Evolutionary conservation across 345 rosid genomes (phyloP).

Genomic region (Cardamine resedifolia): DNA sequence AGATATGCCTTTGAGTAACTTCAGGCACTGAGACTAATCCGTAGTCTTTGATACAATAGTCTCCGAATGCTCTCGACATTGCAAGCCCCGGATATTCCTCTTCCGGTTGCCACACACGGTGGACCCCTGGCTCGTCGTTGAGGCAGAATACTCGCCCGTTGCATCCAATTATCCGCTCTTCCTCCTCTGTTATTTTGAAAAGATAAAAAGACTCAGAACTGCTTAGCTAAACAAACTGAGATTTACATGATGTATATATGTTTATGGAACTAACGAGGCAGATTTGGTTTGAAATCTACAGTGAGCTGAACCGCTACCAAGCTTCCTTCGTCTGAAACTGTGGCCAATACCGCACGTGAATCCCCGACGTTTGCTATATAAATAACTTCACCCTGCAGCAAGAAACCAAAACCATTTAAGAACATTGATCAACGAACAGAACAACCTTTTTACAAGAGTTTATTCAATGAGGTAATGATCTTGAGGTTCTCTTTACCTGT

Average conservation of each 20-base stretch:
- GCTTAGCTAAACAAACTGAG: background rate
- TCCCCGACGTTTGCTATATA: conserved; percentile 85
- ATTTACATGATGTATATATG: background rate
- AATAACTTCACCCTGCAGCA: conserved; percentile 61
- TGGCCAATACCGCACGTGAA: conserved; percentile 87
- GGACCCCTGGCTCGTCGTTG: conserved; percentile 86
- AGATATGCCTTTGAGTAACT: conserved; percentile 68
- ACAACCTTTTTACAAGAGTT: background rate
- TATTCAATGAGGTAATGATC: background rate
- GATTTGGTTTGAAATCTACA: conserved; percentile 78
- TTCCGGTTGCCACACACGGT: conserved; percentile 86
- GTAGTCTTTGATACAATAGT: conserved; percentile 72
- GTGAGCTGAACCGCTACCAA: conserved; percentile 79
- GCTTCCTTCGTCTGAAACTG: conserved; percentile 73
- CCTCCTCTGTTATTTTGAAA: conserved; percentile 60
- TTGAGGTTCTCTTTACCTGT: conserved; percentile 48
- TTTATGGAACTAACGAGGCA: conserved; percentile 63
- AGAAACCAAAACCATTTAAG: conserved; percentile 26
- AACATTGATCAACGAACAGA: background rate
- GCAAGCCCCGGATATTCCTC: conserved; percentile 84
- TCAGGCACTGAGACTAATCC: conserved; percentile 83
- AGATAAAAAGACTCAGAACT: background rate
- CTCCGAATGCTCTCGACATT: conserved; percentile 98
- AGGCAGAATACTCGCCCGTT: conserved; percentile 76
- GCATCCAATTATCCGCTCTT: conserved; percentile 67